Conservation (phyloP, 192 early-diverging fungal species). For the Entomortierella beljakovae region DNA sequence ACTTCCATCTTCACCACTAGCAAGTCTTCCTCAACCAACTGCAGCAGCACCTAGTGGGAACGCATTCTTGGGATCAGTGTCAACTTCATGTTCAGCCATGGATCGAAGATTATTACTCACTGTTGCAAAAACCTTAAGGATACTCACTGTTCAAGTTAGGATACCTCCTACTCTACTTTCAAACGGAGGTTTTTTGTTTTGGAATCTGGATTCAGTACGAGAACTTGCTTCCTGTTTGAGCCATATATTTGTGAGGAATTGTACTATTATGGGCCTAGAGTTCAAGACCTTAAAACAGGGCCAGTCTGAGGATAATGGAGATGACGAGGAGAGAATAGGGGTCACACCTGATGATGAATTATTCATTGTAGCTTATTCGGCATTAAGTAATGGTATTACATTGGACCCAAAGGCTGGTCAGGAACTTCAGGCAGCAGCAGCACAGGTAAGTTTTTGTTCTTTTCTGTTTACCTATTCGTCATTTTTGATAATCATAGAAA, state of each 20-base stretch:
- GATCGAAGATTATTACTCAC: constrained; percentile 34
- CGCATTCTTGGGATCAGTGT: constrained; percentile 39
- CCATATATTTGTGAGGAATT: constrained; percentile 22
- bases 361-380: constrained; percentile 24
- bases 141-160: constrained; percentile 26
- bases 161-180: constrained; percentile 8
- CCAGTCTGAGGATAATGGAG: background rate
- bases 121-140: constrained; percentile 10
- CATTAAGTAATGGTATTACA: constrained; percentile 27
- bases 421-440: constrained; percentile 14
- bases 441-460: background rate
- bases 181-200: constrained; percentile 11
- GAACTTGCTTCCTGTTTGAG: constrained; percentile 19
- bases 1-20: constrained; percentile 15
- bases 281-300: background rate
- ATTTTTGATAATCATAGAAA: background rate
- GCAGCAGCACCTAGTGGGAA: constrained; percentile 1
- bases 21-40: background rate
- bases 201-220: constrained; percentile 32
- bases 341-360: constrained; percentile 44
- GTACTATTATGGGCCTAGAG: constrained; percentile 32
- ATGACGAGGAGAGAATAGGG: constrained; percentile 13
- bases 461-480: background rate
- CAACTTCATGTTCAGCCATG: constrained; percentile 24
- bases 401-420: constrained; percentile 21